Evolutionary conservation across 2,329 filamentous ascomycete genomes (phyloP), one percentile per base, ranked within the genome.

Genomic region (Monosporascus sp.): DNA sequence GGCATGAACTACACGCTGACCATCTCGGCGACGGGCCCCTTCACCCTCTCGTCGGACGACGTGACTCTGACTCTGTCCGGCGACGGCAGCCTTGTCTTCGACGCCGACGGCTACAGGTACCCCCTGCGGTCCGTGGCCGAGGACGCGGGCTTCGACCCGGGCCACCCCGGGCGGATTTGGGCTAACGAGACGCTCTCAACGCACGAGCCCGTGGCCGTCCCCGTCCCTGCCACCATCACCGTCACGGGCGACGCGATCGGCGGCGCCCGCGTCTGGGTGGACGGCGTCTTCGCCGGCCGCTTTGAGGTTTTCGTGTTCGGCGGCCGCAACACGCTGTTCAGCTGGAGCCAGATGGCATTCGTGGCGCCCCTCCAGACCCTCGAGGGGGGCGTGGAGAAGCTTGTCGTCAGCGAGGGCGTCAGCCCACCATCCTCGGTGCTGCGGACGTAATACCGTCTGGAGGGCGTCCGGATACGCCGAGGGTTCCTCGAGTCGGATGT

Each of bases 311-410:
- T 78, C 54, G 73, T 82, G 1, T 81, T 72, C 57, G 78, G 78
- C 0, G 79, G 79, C 2, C 70, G 68, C 34, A 81, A 82, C 52
- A 73, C 69, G 7, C 53, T 73, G 47, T 76, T 79, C 47, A 79
- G 76, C 34, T 81, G 78, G 79, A 79, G 73, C 54, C 78, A 80
- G 61, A 82, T 81, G 78, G 77, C 78, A 1, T 74, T 81, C 59
- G 78, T 80, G 14, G 78, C 77, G 8, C 77, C 77, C 1, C 52
- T 80, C 38, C 68, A 76, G 7, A 49, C 22, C 2, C 14, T 64
- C 6, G 18, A 46, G 14, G 60, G 55, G 7, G 58, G 54, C 17
- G 31, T 60, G 2, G n/a, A 54, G 41, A 48, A 22, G 6, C 25
- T 61, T n/a, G 11, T 46, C 6, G 14, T 54, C 20, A n/a, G 37